phyloP scores from a whole-genome alignment of 495 filamentous ascomycete species.

The Baudoinia panamericana region DNA sequence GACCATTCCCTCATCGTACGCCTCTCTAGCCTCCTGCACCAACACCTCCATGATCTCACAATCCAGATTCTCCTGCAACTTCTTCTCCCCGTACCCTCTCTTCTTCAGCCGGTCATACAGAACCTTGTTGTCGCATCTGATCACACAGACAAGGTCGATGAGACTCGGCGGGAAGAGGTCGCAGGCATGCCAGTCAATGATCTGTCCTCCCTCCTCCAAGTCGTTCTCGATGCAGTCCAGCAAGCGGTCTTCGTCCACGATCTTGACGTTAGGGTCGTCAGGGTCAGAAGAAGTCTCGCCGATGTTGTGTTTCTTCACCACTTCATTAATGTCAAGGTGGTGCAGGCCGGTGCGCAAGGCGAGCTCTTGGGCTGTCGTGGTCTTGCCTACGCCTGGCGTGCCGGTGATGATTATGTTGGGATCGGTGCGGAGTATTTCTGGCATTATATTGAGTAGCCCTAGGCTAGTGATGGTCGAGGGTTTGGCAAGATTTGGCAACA shows the following conservation, averaged over 20 bases:
- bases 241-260: slow-evolving; percentile 91
- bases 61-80: slow-evolving; percentile 92
- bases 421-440: slow-evolving; percentile 34
- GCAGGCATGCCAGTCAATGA: slow-evolving; percentile 98
- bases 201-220: slow-evolving; percentile 62
- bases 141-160: slow-evolving; percentile 90
- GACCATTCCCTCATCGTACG: slow-evolving; percentile 77
- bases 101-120: slow-evolving; percentile 74
- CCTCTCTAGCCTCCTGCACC: slow-evolving; percentile 74
- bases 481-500: too few relatives aligned
- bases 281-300: slow-evolving; percentile 10
- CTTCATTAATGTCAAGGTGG: slow-evolving; percentile 77
- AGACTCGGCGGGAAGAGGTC: slow-evolving; percentile 88
- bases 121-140: slow-evolving; percentile 62
- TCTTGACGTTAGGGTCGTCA: slow-evolving; percentile 71
- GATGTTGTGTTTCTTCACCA: slow-evolving; percentile 64
- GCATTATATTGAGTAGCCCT: too few relatives aligned
- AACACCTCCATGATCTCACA: slow-evolving; percentile 95
- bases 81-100: slow-evolving; percentile 67
- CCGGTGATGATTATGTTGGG: slow-evolving; percentile 94
- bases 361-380: slow-evolving; percentile 68
- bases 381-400: slow-evolving; percentile 92
- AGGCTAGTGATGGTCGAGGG: too few relatives aligned
- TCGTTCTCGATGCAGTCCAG: slow-evolving; percentile 82
- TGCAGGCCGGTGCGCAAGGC: slow-evolving; percentile 60